Conservation (phyloP, 2,329 filamentous ascomycete genomes). For the Calonectria pauciramosa region DNA sequence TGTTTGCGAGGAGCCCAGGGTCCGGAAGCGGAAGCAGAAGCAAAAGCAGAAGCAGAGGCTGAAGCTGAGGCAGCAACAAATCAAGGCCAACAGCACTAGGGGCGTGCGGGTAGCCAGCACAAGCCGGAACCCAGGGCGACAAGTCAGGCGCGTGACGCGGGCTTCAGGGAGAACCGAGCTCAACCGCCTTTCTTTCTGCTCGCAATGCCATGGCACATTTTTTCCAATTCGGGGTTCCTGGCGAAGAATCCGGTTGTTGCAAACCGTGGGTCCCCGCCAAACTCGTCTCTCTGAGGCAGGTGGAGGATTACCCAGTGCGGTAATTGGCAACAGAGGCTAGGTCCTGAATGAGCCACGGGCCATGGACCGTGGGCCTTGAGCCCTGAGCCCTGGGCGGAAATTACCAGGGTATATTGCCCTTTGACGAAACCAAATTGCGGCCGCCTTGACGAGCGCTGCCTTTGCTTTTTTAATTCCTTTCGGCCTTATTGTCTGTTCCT, state of each 20-base stretch:
- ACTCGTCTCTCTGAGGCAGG: conserved; percentile 28
- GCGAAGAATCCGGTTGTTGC: conserved; percentile 1
- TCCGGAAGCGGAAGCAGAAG: background rate
- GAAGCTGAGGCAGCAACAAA: background rate
- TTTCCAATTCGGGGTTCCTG: conserved; percentile 8
- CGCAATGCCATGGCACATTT: background rate
- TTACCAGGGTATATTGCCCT: conserved; percentile 27
- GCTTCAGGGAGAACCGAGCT: background rate
- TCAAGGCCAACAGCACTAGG: background rate
- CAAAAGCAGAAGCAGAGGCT: background rate
- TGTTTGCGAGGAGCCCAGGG: conserved; percentile 6
- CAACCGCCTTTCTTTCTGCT: background rate
- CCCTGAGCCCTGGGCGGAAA: conserved; percentile 28
- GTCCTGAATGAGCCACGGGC: background rate
- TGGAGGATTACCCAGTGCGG: conserved; percentile 30
- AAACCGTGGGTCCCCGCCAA: conserved; percentile 12
- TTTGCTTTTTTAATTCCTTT: conserved; percentile 21
- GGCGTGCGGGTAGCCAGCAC: background rate
- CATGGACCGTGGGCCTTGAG: background rate
- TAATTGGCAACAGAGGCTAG: conserved; percentile 26
- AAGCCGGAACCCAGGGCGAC: background rate
- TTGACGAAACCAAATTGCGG: conserved; percentile 7
- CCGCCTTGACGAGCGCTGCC: background rate
- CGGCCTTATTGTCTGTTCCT: background rate
- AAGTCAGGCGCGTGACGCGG: background rate